Evolutionary conservation across 306 rosid genomes (phyloP).

Genomic region (Acacia crassicarpa): DNA sequence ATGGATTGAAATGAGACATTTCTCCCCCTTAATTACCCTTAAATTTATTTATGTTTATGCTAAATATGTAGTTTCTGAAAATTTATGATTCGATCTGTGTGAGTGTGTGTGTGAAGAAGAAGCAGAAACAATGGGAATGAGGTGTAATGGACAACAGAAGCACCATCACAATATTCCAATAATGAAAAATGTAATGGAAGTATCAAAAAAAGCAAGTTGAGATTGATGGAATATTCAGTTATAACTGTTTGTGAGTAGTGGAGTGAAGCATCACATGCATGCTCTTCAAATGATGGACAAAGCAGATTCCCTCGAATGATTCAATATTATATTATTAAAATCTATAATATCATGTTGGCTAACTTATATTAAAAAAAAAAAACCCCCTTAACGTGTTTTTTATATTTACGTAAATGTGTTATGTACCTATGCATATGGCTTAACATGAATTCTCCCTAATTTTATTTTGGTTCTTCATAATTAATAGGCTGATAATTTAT

Average conservation of each 20-base stretch:
- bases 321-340: background rate
- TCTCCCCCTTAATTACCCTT: too few relatives aligned
- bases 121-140: background rate
- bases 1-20: too few relatives aligned
- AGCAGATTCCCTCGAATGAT: slow-evolving; percentile 27
- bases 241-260: background rate
- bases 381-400: too few relatives aligned
- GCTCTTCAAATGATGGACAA: background rate
- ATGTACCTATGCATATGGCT: too few relatives aligned
- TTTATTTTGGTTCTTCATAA: too few relatives aligned
- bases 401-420: too few relatives aligned
- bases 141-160: background rate
- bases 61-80: background rate
- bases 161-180: background rate
- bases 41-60: too few relatives aligned
- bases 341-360: too few relatives aligned
- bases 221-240: background rate
- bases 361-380: too few relatives aligned
- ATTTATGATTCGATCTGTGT: background rate
- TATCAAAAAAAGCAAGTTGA: background rate
- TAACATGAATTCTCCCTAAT: too few relatives aligned
- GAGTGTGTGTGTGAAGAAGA: background rate
- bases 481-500: too few relatives aligned
- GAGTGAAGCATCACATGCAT: slow-evolving; percentile 35
- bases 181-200: background rate